These are phyloP conservation scores for Talaromyces ruber DNA, from an alignment of 495 filamentous ascomycete species.

Conservation along the genomic window DNA sequence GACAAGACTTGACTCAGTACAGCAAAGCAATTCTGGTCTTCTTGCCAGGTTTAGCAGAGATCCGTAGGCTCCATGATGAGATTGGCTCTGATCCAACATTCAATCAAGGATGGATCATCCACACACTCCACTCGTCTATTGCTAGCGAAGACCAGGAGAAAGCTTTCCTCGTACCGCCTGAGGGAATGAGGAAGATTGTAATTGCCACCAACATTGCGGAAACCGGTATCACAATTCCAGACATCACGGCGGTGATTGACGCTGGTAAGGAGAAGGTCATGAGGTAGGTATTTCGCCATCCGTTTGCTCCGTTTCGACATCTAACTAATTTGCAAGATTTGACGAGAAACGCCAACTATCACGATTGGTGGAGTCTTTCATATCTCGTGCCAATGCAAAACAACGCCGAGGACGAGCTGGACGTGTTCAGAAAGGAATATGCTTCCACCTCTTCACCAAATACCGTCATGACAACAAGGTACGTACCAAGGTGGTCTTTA, in stretches of 20 bases:
- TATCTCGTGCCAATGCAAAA: slow-evolving; percentile 88
- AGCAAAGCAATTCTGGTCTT: slow-evolving; percentile 93
- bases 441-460: slow-evolving; percentile 91
- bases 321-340: slow-evolving; percentile 36
- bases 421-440: slow-evolving; percentile 89
- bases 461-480: slow-evolving; percentile 65
- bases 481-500: slow-evolving; percentile 5
- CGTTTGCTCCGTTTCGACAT: background rate
- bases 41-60: slow-evolving; percentile 88
- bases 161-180: slow-evolving; percentile 77
- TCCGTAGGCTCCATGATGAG: slow-evolving; percentile 77
- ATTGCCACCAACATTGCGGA: slow-evolving; percentile 96
- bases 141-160: slow-evolving; percentile 93
- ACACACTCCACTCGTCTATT: slow-evolving; percentile 87
- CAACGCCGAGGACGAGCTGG: slow-evolving; percentile 90
- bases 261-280: slow-evolving; percentile 95
- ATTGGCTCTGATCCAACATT: slow-evolving; percentile 64
- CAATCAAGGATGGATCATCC: slow-evolving; percentile 63
- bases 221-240: slow-evolving; percentile 94
- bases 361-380: slow-evolving; percentile 82
- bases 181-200: slow-evolving; percentile 79
- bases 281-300: slow-evolving; percentile 31
- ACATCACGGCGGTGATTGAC: slow-evolving; percentile 92
- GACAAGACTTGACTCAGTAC: slow-evolving; percentile 54
- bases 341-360: slow-evolving; percentile 89